Percentiles rank a stretch among this genome's conserved stretches.
These are phyloP conservation scores for Puccinia horiana DNA, from an alignment of 1,284 basidiomycete species.

Conservation along the genomic window DNA sequence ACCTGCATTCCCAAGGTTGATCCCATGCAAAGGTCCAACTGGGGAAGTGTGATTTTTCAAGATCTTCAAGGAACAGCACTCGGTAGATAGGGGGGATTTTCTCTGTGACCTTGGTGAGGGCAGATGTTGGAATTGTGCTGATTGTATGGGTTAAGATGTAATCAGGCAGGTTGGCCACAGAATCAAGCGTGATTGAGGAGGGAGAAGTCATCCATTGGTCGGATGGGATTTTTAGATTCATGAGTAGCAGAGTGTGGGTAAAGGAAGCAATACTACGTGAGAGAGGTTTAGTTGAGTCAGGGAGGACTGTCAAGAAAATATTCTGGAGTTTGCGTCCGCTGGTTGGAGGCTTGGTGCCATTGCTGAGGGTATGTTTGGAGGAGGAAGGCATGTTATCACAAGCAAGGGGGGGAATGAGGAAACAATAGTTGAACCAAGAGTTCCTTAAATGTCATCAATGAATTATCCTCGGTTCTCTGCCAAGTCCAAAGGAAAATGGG, in stretches of 20 bases:
- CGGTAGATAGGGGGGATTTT: constrained; percentile 1
- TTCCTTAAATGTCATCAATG: too few relatives aligned
- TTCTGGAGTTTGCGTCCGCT: not conserved
- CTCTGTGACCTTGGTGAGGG: not conserved
- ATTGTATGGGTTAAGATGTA: constrained; percentile 6
- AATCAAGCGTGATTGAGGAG: not conserved
- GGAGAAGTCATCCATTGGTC: not conserved
- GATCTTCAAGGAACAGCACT: not conserved
- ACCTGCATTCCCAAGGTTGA: not conserved
- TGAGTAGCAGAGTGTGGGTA: not conserved
- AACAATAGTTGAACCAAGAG: not conserved
- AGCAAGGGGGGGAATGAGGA: too few relatives aligned
- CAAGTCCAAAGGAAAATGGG: too few relatives aligned
- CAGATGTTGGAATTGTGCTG: not conserved
- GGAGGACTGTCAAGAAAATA: not conserved
- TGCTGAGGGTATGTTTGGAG: too few relatives aligned
- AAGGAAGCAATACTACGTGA: not conserved
- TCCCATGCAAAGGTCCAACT: not conserved
- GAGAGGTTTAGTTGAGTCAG: constrained; percentile 1
- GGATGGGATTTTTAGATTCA: not conserved
- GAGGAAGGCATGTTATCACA: too few relatives aligned
- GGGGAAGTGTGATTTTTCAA: not conserved
- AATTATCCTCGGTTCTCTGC: too few relatives aligned
- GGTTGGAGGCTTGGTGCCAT: not conserved
- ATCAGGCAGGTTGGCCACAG: not conserved